phyloP scores from a whole-genome alignment of 495 filamentous ascomycete species.

The Penicillium odoratum region DNA sequence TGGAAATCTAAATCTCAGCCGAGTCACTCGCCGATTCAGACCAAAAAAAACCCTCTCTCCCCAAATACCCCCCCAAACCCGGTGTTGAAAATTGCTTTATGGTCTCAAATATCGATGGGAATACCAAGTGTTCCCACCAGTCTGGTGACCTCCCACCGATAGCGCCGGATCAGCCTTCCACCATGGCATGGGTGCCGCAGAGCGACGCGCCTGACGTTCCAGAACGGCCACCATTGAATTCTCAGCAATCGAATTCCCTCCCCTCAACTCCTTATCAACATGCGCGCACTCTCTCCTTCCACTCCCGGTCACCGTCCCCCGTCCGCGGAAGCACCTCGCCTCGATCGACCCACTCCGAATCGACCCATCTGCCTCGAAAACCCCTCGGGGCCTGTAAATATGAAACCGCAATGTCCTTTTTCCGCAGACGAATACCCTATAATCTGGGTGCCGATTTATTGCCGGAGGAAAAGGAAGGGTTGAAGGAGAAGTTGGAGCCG shows the following conservation, averaged over 20 bases:
- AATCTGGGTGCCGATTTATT: slow-evolving; percentile 74
- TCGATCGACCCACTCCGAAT: slow-evolving; percentile 86
- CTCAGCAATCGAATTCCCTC: slow-evolving; percentile 83
- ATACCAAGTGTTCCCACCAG: slow-evolving; percentile 38
- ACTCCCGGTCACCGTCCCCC: slow-evolving; percentile 85
- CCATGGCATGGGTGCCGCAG: slow-evolving; percentile 44
- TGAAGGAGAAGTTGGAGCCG: slow-evolving; percentile 66
- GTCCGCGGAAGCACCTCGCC: slow-evolving; percentile 79
- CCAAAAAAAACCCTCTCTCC: slow-evolving; percentile 5
- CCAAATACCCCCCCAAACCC: neutral
- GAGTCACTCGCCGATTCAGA: slow-evolving; percentile 24
- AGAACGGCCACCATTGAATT: slow-evolving; percentile 45
- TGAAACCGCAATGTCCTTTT: slow-evolving; percentile 73
- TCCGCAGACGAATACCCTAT: slow-evolving; percentile 86
- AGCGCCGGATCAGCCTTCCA: slow-evolving; percentile 42
- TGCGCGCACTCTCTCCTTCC: slow-evolving; percentile 77
- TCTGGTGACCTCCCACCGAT: slow-evolving; percentile 45
- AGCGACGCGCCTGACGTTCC: slow-evolving; percentile 39
- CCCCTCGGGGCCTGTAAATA: slow-evolving; percentile 69
- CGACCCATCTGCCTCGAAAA: slow-evolving; percentile 66
- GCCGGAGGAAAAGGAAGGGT: slow-evolving; percentile 61
- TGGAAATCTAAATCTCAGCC: slow-evolving; percentile 22
- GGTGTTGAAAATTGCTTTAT: slow-evolving; percentile 38
- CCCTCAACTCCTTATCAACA: slow-evolving; percentile 93
- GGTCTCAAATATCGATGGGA: slow-evolving; percentile 49